Base-by-base conservation (phyloP, 2,329 filamentous ascomycete genomes). In the Venturiaceae sp. region DNA sequence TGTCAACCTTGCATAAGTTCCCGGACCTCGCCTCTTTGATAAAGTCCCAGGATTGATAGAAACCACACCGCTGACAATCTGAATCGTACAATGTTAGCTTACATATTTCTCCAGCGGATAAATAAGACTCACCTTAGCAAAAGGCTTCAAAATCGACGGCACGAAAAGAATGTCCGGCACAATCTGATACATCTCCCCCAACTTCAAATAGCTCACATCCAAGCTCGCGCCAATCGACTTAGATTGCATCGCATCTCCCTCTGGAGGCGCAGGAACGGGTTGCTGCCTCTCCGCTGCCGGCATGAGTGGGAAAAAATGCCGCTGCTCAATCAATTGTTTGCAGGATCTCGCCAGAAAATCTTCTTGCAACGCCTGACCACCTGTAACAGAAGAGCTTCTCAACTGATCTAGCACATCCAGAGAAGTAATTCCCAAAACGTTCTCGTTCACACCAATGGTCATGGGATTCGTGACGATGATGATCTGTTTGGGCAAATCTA, bases 1-100 rank as follows among this genome's bases (percentile, higher is more conserved):
- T 21, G 83, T 83, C 78, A 99, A 81, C 55, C 86, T 84, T 1
- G 90, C 89, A 70, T 87, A 97, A 0, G 91, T 96, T 5, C 94
- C 94, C 0, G 92, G 81, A 1, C 86, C 91, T 60, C 84, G 85
- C 59, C 88, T 84, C 74, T 95, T 96, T 16, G 90, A 94, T 34
- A 96, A 75, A 54, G 84, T 86, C 5, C 94, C 92, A 0, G 94
- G 92, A 70, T 99, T 99, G 67, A 99, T 87, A 13, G 91, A 84
- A 6, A 97, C 74, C 0, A 96, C 91, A 64, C 87, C 90, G 67
- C 96, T 90, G 11, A 97, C 85, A 44, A 96, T 90, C 91, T 96
- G 64, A 1, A 60, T 3, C 41, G 16, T 23, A 28, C 11, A 52
- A 1, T 13, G 55, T 64, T 53, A 65, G 60, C 32, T 30, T 59